Conservation (phyloP, 352 stramenopile genomes). For the Blastocystis sp. region DNA sequence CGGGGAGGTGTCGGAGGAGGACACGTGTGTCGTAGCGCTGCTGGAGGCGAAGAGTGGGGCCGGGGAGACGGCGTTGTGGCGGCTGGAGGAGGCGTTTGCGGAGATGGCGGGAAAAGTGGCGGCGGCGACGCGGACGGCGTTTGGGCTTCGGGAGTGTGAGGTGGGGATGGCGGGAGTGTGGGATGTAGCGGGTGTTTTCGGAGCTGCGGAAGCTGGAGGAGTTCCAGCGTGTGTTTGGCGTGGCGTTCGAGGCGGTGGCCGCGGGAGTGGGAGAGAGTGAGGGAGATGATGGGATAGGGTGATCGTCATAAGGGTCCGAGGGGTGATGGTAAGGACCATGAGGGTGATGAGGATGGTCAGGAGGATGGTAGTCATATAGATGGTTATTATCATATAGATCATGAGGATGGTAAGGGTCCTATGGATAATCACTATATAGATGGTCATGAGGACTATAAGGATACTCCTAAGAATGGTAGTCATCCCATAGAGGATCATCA, state of each 20-base stretch:
- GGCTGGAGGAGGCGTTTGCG: not conserved
- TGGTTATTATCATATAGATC: no score
- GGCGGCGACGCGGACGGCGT: not conserved
- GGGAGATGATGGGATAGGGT: no score
- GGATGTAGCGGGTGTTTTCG: not conserved
- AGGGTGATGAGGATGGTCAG: no score
- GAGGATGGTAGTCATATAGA: no score
- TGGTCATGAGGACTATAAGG: no score
- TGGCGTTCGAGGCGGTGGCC: not conserved
- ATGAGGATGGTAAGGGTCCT: no score
- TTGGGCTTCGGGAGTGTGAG: constrained; percentile 28
- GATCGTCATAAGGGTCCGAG: no score
- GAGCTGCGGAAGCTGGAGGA: not conserved
- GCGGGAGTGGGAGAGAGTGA: no score
- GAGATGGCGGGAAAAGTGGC: not conserved
- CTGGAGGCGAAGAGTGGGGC: not conserved
- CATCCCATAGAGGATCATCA: no score
- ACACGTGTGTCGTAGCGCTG: not conserved
- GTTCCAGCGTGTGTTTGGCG: not conserved
- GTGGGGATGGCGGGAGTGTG: not conserved
- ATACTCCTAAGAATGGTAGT: no score
- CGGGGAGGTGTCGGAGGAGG: not conserved
- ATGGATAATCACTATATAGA: no score
- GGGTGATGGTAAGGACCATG: no score
- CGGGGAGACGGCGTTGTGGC: not conserved